Base-by-base conservation (phyloP, 1,284 basidiomycete species). In the Microbotryomycetes sp. region DNA sequence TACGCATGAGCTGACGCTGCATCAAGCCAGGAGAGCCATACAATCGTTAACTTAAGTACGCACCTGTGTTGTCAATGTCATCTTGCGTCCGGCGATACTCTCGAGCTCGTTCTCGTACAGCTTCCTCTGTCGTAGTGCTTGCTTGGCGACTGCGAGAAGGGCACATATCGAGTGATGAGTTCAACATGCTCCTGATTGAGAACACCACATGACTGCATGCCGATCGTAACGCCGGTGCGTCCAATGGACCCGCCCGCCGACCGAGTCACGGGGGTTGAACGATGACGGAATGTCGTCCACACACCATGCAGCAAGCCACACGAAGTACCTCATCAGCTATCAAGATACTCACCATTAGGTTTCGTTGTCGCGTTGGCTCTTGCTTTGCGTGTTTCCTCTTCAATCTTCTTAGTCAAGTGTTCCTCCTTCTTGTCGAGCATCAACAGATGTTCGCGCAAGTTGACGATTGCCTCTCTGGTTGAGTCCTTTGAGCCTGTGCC, bases 391-490 rank as follows among this genome's bases (percentile, higher is more conserved):
- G 85, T 73, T 76, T 97, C 94, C 66, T 97, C 92, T 48, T 96
- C 92, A 71, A 98, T 92, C 86, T 96, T 93, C 83, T 90, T 92
- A 81, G 89, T 86, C 68, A 97, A 80, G 77, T 90, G 82, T 77
- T 97, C 93, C 80, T 98, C 96, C 81, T 97, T 97, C 89, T 97
- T 99, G 83, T 97, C 92, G 70, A 98, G 86, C 85, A 97, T 88
- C 77, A 93, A 84, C 54, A 79, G 71, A 72, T 78, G 77, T 67
- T 74, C 65, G 70, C 72, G 70, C 55, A 79, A 68, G 30, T 77
- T 76, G 28, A 79, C 76, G 67, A 79, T 79, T 57, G 78, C 76
- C 58, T 78, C 77, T 42, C 76, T 69, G 6, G 78, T 76, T 36
- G 66, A 66, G 60, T 74, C 73, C 48, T 65, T 64, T 19, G 63